phyloP scores from a whole-genome alignment of 768 basidiomycete species.

The Mycena sanguinolenta region DNA sequence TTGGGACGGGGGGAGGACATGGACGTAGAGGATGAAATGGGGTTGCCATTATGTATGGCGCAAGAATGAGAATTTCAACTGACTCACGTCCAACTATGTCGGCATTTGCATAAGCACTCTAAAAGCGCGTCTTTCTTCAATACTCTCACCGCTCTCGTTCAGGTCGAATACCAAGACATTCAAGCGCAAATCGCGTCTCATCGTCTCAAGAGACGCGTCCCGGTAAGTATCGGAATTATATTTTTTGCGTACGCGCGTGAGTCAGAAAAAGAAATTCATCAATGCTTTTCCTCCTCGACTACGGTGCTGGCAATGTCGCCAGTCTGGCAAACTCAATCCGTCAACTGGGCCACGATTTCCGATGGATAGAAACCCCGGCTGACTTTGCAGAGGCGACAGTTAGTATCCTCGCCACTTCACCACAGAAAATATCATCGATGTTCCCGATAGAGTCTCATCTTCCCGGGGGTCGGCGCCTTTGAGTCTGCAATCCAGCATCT shows the following conservation, averaged over 20 bases:
- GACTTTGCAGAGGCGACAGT: slow-evolving; percentile 94
- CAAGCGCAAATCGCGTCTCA: neutral
- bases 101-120: too few relatives aligned
- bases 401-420: slow-evolving; percentile 52
- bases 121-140: too few relatives aligned
- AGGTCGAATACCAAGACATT: too few relatives aligned
- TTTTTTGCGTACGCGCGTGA: neutral
- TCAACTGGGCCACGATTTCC: slow-evolving; percentile 86
- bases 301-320: slow-evolving; percentile 95
- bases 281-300: slow-evolving; percentile 90
- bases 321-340: slow-evolving; percentile 93
- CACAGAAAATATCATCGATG: slow-evolving; percentile 10
- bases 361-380: slow-evolving; percentile 85
- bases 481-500: slow-evolving; percentile 88
- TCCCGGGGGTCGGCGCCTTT: slow-evolving; percentile 97
- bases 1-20: slow-evolving; percentile 67
- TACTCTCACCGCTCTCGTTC: too few relatives aligned
- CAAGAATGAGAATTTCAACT: neutral
- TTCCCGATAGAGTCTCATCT: slow-evolving; percentile 83
- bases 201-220: neutral
- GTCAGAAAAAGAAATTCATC: neutral
- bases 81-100: too few relatives aligned
- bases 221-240: neutral
- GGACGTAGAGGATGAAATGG: slow-evolving; percentile 33
- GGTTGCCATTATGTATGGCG: slow-evolving; percentile 9